phyloP scores from a whole-genome alignment of 345 rosid genomes.

The Moricandia moricandioides region DNA sequence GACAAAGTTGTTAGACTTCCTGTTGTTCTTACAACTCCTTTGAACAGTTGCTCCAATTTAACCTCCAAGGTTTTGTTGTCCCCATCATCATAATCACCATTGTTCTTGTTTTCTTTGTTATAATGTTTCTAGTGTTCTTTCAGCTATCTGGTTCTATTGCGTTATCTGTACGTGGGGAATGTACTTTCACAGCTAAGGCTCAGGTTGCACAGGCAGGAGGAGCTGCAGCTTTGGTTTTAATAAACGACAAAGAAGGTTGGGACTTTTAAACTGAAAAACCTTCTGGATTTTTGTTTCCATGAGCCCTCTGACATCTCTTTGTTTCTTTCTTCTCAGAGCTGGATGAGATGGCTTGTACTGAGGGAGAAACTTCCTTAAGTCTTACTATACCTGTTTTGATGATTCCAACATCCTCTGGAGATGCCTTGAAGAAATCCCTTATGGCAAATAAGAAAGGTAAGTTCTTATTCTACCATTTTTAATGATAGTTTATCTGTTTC shows the following conservation, averaged over 20 bases:
- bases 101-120: not conserved
- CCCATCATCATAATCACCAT: not conserved
- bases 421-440: constrained; percentile 53
- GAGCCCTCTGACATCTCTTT: constrained; percentile 7
- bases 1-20: constrained; percentile 51
- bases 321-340: constrained; percentile 41
- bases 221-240: constrained; percentile 76
- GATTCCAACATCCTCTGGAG: constrained; percentile 68
- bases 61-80: constrained; percentile 51
- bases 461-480: constrained; percentile 1
- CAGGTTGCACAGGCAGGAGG: constrained; percentile 72
- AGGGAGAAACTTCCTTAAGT: constrained; percentile 43
- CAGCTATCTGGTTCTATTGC: constrained; percentile 73
- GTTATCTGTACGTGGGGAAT: constrained; percentile 71
- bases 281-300: not conserved
- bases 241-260: constrained; percentile 80
- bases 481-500: not conserved
- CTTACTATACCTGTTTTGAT: constrained; percentile 72
- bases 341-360: constrained; percentile 71
- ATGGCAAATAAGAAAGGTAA: constrained; percentile 40
- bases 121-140: not conserved
- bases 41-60: constrained; percentile 63
- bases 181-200: constrained; percentile 71
- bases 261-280: not conserved
- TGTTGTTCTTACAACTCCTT: constrained; percentile 61